A percentile compares a stretch with the other conserved stretches of the same genome.
These are phyloP conservation scores for Colletotrichum karsti DNA, from an alignment of 2,329 filamentous ascomycete species.

Conservation along the genomic window DNA sequence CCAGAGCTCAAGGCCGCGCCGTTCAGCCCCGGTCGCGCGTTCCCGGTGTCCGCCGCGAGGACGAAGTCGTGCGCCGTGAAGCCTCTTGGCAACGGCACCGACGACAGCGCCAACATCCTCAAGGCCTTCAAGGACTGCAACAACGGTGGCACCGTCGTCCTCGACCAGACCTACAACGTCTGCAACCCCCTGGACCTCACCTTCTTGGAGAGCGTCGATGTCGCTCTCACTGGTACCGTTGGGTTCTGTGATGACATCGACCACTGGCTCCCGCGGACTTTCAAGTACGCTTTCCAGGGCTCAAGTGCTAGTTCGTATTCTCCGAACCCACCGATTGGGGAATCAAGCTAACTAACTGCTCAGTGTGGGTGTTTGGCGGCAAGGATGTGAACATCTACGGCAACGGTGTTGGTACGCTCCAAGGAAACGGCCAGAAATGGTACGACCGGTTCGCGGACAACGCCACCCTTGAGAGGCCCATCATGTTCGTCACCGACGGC, in stretches of 20 bases:
- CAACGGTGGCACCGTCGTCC: slow-evolving; percentile 68
- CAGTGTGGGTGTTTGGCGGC: slow-evolving; percentile 39
- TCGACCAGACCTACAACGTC: slow-evolving; percentile 67
- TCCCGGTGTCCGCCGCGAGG: slow-evolving; percentile 31
- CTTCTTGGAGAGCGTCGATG: slow-evolving; percentile 69
- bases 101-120: slow-evolving; percentile 52
- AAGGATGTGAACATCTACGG: slow-evolving; percentile 70
- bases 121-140: slow-evolving; percentile 66
- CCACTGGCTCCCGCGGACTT: slow-evolving; percentile 73
- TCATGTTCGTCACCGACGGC: slow-evolving; percentile 65
- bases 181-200: slow-evolving; percentile 72
- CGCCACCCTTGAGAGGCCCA: slow-evolving; percentile 65
- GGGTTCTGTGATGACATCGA: slow-evolving; percentile 72
- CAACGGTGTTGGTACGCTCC: slow-evolving; percentile 50
- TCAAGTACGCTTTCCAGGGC: slow-evolving; percentile 73
- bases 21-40: slow-evolving; percentile 28
- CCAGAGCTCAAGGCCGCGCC: slow-evolving; percentile 31
- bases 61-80: slow-evolving; percentile 37
- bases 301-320: slow-evolving; percentile 59
- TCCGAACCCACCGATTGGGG: too few species aligned
- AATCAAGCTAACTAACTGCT: too few species aligned
- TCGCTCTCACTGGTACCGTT: slow-evolving; percentile 64
- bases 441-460: slow-evolving; percentile 68
- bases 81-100: slow-evolving; percentile 37
- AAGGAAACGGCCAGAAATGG: slow-evolving; percentile 73